A percentile compares a stretch with the other conserved stretches of the same genome.
Evolutionary conservation across 2,329 filamentous ascomycete genomes (phyloP).

Genomic region (Nothopassalora personata): DNA sequence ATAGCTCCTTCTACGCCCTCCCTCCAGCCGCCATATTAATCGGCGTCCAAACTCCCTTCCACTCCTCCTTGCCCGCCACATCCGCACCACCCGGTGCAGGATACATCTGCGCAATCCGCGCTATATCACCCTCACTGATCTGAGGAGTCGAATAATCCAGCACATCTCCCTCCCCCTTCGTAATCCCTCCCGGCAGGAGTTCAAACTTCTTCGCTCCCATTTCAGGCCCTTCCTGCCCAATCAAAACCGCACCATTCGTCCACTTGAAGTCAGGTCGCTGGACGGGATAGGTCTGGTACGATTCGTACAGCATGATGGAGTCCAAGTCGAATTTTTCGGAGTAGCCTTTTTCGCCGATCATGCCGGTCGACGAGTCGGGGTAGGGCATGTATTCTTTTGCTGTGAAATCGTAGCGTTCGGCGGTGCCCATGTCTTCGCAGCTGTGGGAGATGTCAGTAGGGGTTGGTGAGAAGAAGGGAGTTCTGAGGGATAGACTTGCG

Average conservation of each 20-base stretch:
- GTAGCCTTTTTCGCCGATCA: neutral
- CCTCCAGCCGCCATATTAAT: neutral
- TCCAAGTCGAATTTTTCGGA: neutral
- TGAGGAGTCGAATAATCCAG: neutral
- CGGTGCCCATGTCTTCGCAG: neutral
- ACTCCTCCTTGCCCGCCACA: neutral
- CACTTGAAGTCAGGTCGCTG: neutral
- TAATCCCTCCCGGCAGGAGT: neutral
- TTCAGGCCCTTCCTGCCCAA: neutral
- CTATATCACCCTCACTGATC: neutral
- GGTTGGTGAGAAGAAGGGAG: neutral
- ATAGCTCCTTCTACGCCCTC: neutral
- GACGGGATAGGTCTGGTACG: neutral
- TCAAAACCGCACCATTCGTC: neutral
- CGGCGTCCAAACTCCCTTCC: neutral
- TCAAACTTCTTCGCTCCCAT: neutral
- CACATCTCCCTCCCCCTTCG: neutral
- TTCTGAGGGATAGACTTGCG: neutral
- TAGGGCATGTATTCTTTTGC: neutral
- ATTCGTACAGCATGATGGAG: conserved; percentile 1
- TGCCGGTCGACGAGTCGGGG: neutral
- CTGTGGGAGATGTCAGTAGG: neutral
- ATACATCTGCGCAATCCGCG: neutral
- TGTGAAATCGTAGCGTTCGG: neutral
- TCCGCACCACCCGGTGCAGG: neutral